Evolutionary conservation across 2,329 filamentous ascomycete genomes (phyloP).

Genomic region (Pyricularia pennisetigena): DNA sequence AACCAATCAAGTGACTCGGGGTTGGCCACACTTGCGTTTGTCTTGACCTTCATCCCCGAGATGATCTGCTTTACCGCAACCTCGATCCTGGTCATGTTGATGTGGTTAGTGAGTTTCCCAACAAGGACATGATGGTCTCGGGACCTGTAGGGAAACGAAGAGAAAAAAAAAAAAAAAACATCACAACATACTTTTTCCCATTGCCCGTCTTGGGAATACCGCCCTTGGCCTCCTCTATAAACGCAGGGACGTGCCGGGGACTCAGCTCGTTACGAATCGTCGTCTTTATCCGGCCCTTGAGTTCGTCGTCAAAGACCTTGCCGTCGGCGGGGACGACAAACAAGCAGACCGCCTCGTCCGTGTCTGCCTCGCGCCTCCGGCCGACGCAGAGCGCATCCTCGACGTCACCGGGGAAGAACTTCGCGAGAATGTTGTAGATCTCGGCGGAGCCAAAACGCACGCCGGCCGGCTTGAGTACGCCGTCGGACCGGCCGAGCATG

Average conservation of each 20-base stretch:
- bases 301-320: conserved; percentile 43
- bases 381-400: conserved; percentile 87
- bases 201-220: conserved; percentile 90
- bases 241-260: conserved; percentile 76
- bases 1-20: conserved; percentile 86
- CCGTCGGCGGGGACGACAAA: conserved; percentile 69
- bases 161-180: neutral
- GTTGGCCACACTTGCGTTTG: conserved; percentile 89
- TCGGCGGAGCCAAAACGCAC: conserved; percentile 90
- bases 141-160: neutral
- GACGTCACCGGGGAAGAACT: conserved; percentile 68
- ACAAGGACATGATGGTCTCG: neutral
- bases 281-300: conserved; percentile 55
- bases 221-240: conserved; percentile 67
- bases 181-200: conserved; percentile 71
- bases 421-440: conserved; percentile 89
- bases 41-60: conserved; percentile 77
- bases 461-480: conserved; percentile 84
- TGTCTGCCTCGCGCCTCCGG: conserved; percentile 57
- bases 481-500: conserved; percentile 89
- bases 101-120: neutral
- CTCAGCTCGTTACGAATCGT: conserved; percentile 71
- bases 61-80: conserved; percentile 95
- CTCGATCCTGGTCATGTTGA: conserved; percentile 54
- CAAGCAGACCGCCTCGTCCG: conserved; percentile 77